phyloP scores from a whole-genome alignment of 2,329 filamentous ascomycete genomes.

The Fusarium gaditjirri region DNA sequence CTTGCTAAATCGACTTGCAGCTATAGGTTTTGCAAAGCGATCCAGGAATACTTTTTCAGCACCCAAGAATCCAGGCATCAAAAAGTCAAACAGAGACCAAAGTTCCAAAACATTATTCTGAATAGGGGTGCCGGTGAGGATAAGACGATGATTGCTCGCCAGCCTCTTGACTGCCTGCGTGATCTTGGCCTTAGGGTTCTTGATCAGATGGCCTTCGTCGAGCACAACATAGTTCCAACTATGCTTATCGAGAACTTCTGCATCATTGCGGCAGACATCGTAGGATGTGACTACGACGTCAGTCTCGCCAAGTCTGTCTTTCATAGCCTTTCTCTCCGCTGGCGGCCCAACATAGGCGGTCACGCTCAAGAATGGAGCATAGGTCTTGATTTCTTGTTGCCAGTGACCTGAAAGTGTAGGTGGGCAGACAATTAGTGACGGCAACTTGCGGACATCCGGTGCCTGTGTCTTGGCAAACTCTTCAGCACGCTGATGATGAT shows the following conservation, averaged over 20 bases:
- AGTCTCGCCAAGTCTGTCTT: constrained; percentile 75
- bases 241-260: constrained; percentile 82
- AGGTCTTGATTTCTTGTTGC: constrained; percentile 97
- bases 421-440: constrained; percentile 94
- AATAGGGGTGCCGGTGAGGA: constrained; percentile 95
- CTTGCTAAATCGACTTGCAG: constrained; percentile 93
- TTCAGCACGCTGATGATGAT: constrained; percentile 92
- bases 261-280: constrained; percentile 96
- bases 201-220: constrained; percentile 97
- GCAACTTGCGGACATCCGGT: constrained; percentile 80
- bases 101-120: constrained; percentile 97
- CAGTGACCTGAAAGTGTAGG: constrained; percentile 97
- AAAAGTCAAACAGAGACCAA: constrained; percentile 98
- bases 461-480: constrained; percentile 87
- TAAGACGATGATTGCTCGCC: constrained; percentile 91
- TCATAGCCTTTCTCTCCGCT: constrained; percentile 77
- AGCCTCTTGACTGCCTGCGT: constrained; percentile 92
- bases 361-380: constrained; percentile 91
- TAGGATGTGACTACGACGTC: constrained; percentile 98
- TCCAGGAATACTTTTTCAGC: constrained; percentile 96
- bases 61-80: constrained; percentile 98
- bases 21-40: constrained; percentile 93
- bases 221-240: constrained; percentile 98
- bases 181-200: constrained; percentile 97
- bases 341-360: constrained; percentile 93